Base-by-base conservation (phyloP, 371 early-diverging fungal species). In the Mucor racemosus region DNA sequence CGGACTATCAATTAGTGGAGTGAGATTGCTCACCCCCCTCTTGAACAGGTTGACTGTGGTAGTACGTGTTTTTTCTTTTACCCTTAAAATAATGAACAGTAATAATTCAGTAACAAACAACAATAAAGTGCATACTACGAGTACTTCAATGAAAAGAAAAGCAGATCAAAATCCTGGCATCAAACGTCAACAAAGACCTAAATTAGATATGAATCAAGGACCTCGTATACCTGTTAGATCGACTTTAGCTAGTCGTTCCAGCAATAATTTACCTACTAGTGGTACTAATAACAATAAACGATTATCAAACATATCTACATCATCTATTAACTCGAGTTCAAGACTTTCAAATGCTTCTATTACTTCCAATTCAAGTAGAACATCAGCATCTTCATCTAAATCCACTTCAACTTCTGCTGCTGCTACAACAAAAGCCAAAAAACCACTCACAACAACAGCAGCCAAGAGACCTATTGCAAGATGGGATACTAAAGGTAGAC, bases 401-500 rank as follows among this genome's bases (percentile, higher is more conserved):
- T 13, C 31, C 31, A 26, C 54, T 15, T 44, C 44, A 15, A 4
- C 15, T 10, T 7, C 44, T 5, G 9, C 4, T 36, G 36, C 36
- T 36, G 36, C 9, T 17, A 46, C 5, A 8, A 8, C 19, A n/a
- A 46, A 8, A n/a, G n/a, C n/a, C 17, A 46, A 46, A 19, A 21
- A 21, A 34, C 31, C 54, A 31, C 7, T 33, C 31, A 17, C 26
- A 3, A 54, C 14, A 9, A 54, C n/a, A n/a, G n/a, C n/a, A n/a
- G n/a, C 26, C 3, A 60, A 50, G 35, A 38, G 17, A 35, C 6
- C 10, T 13, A 60, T 88, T 26, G 76, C 88, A 7, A 83, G 83
- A 19, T 87, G 86, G 84, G 90, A 90, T 65, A 80, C 84, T 0
- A 87, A 88, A 35, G 88, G 89, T 4, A 79, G 85, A 15, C 74